Evolutionary conservation across 1,284 basidiomycete genomes (phyloP), one percentile per base, ranked within the genome.

Genomic region (Dichomitus squalens): DNA sequence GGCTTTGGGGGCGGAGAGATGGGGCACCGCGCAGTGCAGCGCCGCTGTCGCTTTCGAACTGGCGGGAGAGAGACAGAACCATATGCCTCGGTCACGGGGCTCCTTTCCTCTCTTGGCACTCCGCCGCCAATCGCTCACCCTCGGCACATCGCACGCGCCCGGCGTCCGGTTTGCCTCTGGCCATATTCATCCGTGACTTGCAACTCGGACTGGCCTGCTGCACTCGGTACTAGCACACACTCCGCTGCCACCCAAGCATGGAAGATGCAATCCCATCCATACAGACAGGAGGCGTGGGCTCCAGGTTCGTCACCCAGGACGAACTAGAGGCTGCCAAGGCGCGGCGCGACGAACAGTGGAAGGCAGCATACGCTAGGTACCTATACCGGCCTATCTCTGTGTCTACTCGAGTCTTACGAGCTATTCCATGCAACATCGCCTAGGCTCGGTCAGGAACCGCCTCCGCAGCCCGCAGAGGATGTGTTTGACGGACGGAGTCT

Each of bases 331-430:
- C 85, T 29, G 92, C 92, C 23, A 90, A 87, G 61, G 79, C 83
- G 9, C 79, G 84, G 41, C 80, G 87, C 60, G 92, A 96, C 27
- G 88, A 92, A 67, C 92, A 96, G 69, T 96, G 95, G 92, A 92
- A 88, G 69, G 94, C 91, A 12, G 95, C 95, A 14, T 97, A 96
- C 75, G 93, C 89, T 39, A 84, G 93, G 92, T 90, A 64, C 53
- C 18, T 47, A 33, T 33, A 47, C 31, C 44, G 44, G 44, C 29
- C 29, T 27, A 44, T 34, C 43, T 33, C 25, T 16, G 29, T 43
- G 36, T 43, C 11, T 41, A 14, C 16, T 33, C 21, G 6, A 43
- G 25, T 25, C 25, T 27, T 27, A 35, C 20, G 27, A 52, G 8
- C 20, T n/a, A 33, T 27, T 29, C 55, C 47, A 49, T 27, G 23